These are phyloP conservation scores for Apodospora peruviana DNA, from an alignment of 495 filamentous ascomycete species.

Conservation along the genomic window DNA sequence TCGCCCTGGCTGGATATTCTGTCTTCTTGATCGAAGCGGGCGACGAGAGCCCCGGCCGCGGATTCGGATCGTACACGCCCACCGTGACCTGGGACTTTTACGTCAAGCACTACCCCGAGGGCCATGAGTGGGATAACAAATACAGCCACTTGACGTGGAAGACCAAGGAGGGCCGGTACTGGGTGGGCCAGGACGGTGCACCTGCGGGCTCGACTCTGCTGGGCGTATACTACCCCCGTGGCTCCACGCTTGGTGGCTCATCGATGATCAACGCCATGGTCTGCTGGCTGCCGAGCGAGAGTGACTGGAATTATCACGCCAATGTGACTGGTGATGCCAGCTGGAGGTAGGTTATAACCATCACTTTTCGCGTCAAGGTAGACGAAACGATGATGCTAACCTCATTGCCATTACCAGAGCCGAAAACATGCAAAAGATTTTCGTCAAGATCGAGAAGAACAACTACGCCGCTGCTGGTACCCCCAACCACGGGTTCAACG, in stretches of 20 bases:
- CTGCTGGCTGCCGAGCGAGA: slow-evolving; percentile 26
- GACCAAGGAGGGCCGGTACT: slow-evolving; percentile 26
- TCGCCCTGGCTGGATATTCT: slow-evolving; percentile 52
- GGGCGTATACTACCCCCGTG: slow-evolving; percentile 32
- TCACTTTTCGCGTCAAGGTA: neutral
- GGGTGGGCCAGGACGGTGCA: slow-evolving; percentile 27
- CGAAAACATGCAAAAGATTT: slow-evolving; percentile 32
- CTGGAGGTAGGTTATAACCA: slow-evolving; percentile 20
- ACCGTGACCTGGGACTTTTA: slow-evolving; percentile 35
- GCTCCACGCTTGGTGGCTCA: slow-evolving; percentile 29
- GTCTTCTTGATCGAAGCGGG: slow-evolving; percentile 56
- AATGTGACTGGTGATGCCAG: slow-evolving; percentile 28
- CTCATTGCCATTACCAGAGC: too few species aligned
- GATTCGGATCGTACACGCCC: slow-evolving; percentile 26
- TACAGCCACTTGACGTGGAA: slow-evolving; percentile 32
- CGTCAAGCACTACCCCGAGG: slow-evolving; percentile 31
- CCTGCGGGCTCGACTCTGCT: slow-evolving; percentile 25
- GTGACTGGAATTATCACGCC: slow-evolving; percentile 30
- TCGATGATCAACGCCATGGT: slow-evolving; percentile 35
- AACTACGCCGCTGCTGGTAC: slow-evolving; percentile 23
- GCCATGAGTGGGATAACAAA: slow-evolving; percentile 21
- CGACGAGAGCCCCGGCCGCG: slow-evolving; percentile 33
- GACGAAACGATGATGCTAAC: too few species aligned
- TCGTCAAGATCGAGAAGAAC: slow-evolving; percentile 30
- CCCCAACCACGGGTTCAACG: slow-evolving; percentile 26